These are phyloP conservation scores for Pyrenula aspistea DNA, from an alignment of 495 filamentous ascomycete species.

Conservation along the genomic window DNA sequence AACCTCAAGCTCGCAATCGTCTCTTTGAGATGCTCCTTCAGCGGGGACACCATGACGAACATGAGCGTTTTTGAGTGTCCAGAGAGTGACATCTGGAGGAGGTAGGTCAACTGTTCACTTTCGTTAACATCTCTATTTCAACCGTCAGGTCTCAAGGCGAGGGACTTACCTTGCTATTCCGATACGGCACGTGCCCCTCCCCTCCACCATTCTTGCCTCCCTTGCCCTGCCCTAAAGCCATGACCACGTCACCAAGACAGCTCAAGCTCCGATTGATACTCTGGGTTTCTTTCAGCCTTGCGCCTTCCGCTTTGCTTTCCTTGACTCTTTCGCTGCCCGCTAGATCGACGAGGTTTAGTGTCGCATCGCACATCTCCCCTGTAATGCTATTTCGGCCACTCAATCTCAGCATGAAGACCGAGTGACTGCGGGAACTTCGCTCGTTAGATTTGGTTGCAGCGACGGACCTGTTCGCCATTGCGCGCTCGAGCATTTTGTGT, in stretches of 20 bases:
- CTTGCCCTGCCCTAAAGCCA: constrained; percentile 75
- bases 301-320: constrained; percentile 71
- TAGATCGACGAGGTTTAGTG: constrained; percentile 90
- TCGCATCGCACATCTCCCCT: constrained; percentile 76
- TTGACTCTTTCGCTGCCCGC: constrained; percentile 87
- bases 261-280: constrained; percentile 92
- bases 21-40: constrained; percentile 84
- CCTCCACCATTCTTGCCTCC: constrained; percentile 44
- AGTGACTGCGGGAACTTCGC: constrained; percentile 85
- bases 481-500: constrained; percentile 62
- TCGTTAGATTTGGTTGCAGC: constrained; percentile 96
- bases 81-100: constrained; percentile 88
- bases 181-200: constrained; percentile 85
- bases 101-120: constrained; percentile 63
- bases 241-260: constrained; percentile 90
- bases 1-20: constrained; percentile 93
- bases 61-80: constrained; percentile 97
- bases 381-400: constrained; percentile 71
- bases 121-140: not conserved
- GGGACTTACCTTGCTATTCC: constrained; percentile 74
- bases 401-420: constrained; percentile 90
- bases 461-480: constrained; percentile 74
- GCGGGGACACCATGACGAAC: constrained; percentile 95
- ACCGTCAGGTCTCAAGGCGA: not conserved
- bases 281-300: constrained; percentile 84